Base-by-base conservation (phyloP, 2,329 filamentous ascomycete genomes). In the Phyllosticta ampelicida region DNA sequence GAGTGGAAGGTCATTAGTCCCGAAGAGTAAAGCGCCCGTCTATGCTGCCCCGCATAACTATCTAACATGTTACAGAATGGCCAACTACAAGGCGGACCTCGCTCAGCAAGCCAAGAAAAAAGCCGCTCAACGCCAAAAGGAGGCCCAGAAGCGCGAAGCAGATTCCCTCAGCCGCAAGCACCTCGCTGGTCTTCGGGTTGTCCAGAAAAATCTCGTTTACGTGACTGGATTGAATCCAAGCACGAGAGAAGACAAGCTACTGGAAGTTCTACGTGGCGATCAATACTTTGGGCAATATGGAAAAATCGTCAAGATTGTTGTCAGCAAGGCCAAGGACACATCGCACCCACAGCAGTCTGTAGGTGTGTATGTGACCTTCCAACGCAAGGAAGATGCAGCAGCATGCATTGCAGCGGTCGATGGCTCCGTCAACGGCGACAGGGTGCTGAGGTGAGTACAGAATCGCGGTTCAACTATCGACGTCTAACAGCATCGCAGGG, bases 271-370 rank as follows among this genome's bases (percentile, higher is more conserved):
- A 52, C 86, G 95, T 59, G 91, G 91, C 62, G 84, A 85, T 53
- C 88, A 96, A 67, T 99, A 96, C 70, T 99, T 99, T 67, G 94
- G 94, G 5, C 94, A 99, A 72, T 99, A 99, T 70, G 94, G 94
- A 65, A 94, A 92, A 69, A 99, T 99, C 65, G 87, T 96, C 69
- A 99, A 99, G 73, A 97, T 99, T 59, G 95, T 96, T 57, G 95
- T 99, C 64, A 97, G 91, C 78, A 96, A 96, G 72, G 84, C 90
- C 48, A 96, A 95, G 72, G 89, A 92, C 62, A 78, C 79, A 51
- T 77, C 79, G 30, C 77, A 81, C 58, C 78, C 79, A 57, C 88
- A 90, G 64, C 88, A 94, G 66, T 95, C 91, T 0, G 86, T 99
- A 5, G 94, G 94, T 52, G 92, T 99, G 54, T 99, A 99, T 68